These are phyloP conservation scores for Thielaviopsis ethacetica DNA, from an alignment of 2,329 filamentous ascomycete species.

Conservation along the genomic window DNA sequence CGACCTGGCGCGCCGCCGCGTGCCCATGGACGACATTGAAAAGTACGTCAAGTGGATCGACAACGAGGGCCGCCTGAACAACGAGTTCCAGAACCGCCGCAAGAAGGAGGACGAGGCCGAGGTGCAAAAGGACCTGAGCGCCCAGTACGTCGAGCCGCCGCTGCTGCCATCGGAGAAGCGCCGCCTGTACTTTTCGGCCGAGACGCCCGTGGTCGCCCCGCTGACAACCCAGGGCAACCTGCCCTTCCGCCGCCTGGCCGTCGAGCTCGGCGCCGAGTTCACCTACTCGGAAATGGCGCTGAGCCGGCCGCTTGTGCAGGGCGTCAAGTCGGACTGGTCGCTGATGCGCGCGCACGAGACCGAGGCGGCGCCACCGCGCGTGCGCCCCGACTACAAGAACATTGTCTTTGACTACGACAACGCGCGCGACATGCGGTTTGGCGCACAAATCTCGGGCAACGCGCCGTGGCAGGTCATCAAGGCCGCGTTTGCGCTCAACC, in stretches of 20 bases:
- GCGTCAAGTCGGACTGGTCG: constrained; percentile 84
- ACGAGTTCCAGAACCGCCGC: constrained; percentile 25
- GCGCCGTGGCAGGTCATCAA: constrained; percentile 86
- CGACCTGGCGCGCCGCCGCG: constrained; percentile 55
- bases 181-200: constrained; percentile 78
- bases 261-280: constrained; percentile 74
- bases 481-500: constrained; percentile 64
- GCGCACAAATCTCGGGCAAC: constrained; percentile 81
- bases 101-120: constrained; percentile 26
- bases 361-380: constrained; percentile 57
- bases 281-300: constrained; percentile 99
- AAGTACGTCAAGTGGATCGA: constrained; percentile 65
- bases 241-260: constrained; percentile 80
- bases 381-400: constrained; percentile 30
- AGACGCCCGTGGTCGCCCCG: constrained; percentile 86
- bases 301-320: constrained; percentile 75
- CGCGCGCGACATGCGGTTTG: constrained; percentile 69
- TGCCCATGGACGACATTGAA: constrained; percentile 56
- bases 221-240: constrained; percentile 94
- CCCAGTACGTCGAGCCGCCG: constrained; percentile 70
- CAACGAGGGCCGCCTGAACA: constrained; percentile 31
- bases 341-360: constrained; percentile 82
- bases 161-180: constrained; percentile 88
- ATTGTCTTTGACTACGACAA: constrained; percentile 67
- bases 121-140: constrained; percentile 52